These are phyloP conservation scores for Mariannaea sp. DNA, from an alignment of 2,329 filamentous ascomycete species.

Conservation along the genomic window DNA sequence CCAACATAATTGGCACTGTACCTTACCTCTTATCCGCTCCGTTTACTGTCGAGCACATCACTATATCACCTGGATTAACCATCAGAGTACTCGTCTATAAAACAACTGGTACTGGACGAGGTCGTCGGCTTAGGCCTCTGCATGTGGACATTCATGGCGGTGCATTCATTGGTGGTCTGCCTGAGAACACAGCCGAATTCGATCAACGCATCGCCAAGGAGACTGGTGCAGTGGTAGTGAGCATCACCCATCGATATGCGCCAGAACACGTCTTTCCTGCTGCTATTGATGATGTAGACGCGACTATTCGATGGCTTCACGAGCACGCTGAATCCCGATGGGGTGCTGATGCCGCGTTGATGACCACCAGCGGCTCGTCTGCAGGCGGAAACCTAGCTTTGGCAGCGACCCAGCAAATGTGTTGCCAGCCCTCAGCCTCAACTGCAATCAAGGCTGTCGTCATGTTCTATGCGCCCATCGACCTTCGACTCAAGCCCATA, in stretches of 20 bases:
- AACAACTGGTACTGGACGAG: constrained; percentile 19
- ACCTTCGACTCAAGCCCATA: constrained; percentile 46
- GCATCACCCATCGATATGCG: constrained; percentile 57
- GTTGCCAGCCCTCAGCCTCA: constrained; percentile 28
- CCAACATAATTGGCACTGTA: constrained; percentile 43
- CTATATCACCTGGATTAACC: constrained; percentile 33
- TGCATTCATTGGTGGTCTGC: constrained; percentile 49
- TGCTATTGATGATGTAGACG: constrained; percentile 53
- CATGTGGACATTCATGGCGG: constrained; percentile 52
- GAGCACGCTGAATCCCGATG: constrained; percentile 44
- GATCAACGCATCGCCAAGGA: constrained; percentile 41
- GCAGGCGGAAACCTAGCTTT: constrained; percentile 52
- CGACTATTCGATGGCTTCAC: constrained; percentile 47
- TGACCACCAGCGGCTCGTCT: constrained; percentile 52
- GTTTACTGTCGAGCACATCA: constrained; percentile 43
- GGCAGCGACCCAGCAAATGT: constrained; percentile 36
- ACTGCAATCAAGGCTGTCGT: constrained; percentile 45
- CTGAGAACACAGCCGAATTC: constrained; percentile 45
- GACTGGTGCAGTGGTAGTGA: constrained; percentile 52
- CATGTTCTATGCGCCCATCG: constrained; percentile 47
- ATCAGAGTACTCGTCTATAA: constrained; percentile 45
- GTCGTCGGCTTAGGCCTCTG: constrained; percentile 43
- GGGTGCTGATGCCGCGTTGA: constrained; percentile 44
- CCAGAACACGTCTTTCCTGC: constrained; percentile 56
- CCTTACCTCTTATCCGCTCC: constrained; percentile 45